A percentile compares a stretch with the other conserved stretches of the same genome.
phyloP scores from a whole-genome alignment of 2,329 filamentous ascomycete species.

The Penicillium sp. region DNA sequence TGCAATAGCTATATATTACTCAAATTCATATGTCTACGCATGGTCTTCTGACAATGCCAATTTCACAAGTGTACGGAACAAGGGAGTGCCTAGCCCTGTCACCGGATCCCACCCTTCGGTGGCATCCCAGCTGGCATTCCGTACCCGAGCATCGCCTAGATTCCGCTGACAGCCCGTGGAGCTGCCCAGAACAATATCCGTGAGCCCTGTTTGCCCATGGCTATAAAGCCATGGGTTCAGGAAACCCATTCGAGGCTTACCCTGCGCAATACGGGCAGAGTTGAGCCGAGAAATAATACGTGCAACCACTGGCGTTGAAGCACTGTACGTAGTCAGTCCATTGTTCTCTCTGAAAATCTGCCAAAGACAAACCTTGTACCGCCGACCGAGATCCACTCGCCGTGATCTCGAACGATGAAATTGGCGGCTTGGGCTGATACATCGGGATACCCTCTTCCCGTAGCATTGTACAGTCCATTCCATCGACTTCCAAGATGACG shows the following conservation, averaged over 20 bases:
- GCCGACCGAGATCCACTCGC: constrained; percentile 38
- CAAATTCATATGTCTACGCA: not conserved
- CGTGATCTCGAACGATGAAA: constrained; percentile 44
- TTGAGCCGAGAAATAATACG: constrained; percentile 66
- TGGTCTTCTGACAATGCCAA: constrained; percentile 15
- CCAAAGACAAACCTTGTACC: constrained; percentile 46
- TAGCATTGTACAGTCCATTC: constrained; percentile 48
- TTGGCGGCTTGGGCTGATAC: constrained; percentile 57
- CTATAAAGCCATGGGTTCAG: constrained; percentile 63
- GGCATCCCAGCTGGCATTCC: constrained; percentile 53
- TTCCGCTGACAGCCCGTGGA: constrained; percentile 48
- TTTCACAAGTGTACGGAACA: constrained; percentile 25
- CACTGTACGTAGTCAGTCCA: constrained; percentile 37
- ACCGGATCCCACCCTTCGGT: constrained; percentile 53
- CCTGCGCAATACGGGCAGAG: constrained; percentile 58
- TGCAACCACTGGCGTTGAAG: constrained; percentile 63
- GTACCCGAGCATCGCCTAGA: constrained; percentile 40
- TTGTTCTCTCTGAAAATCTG: not conserved
- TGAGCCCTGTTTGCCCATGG: constrained; percentile 46
- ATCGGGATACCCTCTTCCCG: constrained; percentile 63
- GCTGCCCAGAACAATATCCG: constrained; percentile 51
- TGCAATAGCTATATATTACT: not conserved
- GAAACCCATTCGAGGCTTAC: constrained; percentile 57
- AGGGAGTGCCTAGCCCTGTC: constrained; percentile 44
- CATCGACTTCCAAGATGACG: constrained; percentile 43